Evolutionary conservation across 495 filamentous ascomycete genomes (phyloP), one percentile per base, ranked within the genome.

Genomic region (Daldinia grandis): DNA sequence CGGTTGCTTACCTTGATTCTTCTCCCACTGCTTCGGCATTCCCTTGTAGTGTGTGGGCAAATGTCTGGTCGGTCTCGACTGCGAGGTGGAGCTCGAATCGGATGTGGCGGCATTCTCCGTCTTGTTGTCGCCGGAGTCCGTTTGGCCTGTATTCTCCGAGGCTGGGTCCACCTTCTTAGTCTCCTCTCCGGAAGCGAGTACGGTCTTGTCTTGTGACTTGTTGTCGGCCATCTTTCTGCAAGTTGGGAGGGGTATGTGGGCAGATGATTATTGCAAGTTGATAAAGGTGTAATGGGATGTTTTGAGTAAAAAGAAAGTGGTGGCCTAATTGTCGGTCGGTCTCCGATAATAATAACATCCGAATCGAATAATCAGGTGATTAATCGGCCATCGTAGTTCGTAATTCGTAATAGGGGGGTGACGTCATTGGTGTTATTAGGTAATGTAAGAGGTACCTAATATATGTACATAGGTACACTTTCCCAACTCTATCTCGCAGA

Each of bases 21-120:
- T 77, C 54, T 74, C 75, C 75, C 75, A 77, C 42, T 77, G 75
- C 15, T 51, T 69, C 51, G 75, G 75, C 75, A 77, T 77, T 56
- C 75, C 75, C 27, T 54, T 67, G 53, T 51, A 77, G 42, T 77
- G 75, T 0, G 73, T 73, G 6, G 64, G 70, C 27, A 73, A 30
- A 8, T 68, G 70, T 25, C 27, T 61, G 8, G 49, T 44, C 35
- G 60, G 61, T n/a, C 44, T 55, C 8, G 56, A 25, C 28, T 68
- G 65, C 8, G 57, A 54, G 15, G 64, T 60, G 65, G 70, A 61
- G 31, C 17, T 60, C 27, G 70, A 37, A 25, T 65, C 61, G 56
- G 70, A 24, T 21, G 58, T 37, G 42, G 53, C 60, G 49, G 65
- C 27, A 58, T 62, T 64, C 25, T 66, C 70, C 57, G 70, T 62